phyloP scores from a whole-genome alignment of 2,329 filamentous ascomycete genomes.

The Pseudogymnoascus pannorum region DNA sequence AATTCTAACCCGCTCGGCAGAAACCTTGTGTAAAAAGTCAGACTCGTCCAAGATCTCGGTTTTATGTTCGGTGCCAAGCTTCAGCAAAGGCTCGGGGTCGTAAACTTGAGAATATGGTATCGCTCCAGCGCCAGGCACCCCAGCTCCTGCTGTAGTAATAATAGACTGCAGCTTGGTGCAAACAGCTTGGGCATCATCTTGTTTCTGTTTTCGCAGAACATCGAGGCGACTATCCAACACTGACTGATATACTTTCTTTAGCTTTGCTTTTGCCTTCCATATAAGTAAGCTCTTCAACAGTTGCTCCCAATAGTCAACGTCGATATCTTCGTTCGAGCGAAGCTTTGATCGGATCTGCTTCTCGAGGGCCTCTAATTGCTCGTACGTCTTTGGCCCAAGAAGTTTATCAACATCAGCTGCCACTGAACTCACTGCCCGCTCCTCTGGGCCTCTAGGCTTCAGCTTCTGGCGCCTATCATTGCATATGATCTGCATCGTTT shows the following conservation, averaged over 20 bases:
- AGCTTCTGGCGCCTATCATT: slow-evolving; percentile 64
- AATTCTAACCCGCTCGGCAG: slow-evolving; percentile 52
- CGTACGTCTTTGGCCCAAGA: slow-evolving; percentile 73
- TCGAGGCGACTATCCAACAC: slow-evolving; percentile 65
- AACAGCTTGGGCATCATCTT: slow-evolving; percentile 54
- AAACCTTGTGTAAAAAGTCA: slow-evolving; percentile 49
- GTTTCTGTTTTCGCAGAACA: slow-evolving; percentile 58
- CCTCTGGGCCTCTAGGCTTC: slow-evolving; percentile 50
- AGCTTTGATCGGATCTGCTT: slow-evolving; percentile 81
- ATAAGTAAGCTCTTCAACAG: slow-evolving; percentile 75
- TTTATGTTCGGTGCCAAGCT: slow-evolving; percentile 58
- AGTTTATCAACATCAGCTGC: slow-evolving; percentile 82
- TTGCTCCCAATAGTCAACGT: slow-evolving; percentile 97
- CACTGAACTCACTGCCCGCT: slow-evolving; percentile 73
- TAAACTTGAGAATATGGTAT: slow-evolving; percentile 36
- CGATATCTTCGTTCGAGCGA: slow-evolving; percentile 81
- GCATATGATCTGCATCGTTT: slow-evolving; percentile 79
- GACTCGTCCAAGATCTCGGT: slow-evolving; percentile 49
- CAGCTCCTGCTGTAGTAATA: slow-evolving; percentile 31
- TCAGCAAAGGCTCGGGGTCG: slow-evolving; percentile 60
- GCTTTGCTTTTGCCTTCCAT: slow-evolving; percentile 84
- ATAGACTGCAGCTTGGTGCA: slow-evolving; percentile 45
- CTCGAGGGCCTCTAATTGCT: slow-evolving; percentile 81
- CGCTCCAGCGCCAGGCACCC: background rate
- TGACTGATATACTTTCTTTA: slow-evolving; percentile 69